phyloP scores from a whole-genome alignment of 805 yeast genomes.

The Ogataea chonburiensis region DNA sequence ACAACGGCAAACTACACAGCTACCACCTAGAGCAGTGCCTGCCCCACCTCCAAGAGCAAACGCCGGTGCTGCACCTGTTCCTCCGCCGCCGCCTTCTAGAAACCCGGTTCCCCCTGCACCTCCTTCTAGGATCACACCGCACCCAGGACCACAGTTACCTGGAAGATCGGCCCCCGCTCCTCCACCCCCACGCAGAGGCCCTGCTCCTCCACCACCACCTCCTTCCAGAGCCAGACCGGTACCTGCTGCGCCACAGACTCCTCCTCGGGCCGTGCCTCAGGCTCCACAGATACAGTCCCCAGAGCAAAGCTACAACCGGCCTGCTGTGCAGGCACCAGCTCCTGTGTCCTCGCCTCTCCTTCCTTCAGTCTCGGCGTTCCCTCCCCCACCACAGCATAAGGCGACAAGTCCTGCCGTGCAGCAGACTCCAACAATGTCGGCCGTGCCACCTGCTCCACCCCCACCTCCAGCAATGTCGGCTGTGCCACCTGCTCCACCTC shows the following conservation, averaged over 20 bases:
- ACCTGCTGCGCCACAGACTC: conserved; percentile 15
- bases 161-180: conserved; percentile 35
- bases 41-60: conserved; percentile 26
- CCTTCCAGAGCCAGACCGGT: conserved; percentile 34
- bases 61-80: conserved; percentile 27
- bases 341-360: conserved; percentile 18
- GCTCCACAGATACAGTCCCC: conserved; percentile 11
- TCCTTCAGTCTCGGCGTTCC: conserved; percentile 4
- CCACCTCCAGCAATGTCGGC: conserved; percentile 1
- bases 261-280: conserved; percentile 7
- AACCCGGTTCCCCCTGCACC: conserved; percentile 38
- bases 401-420: conserved; percentile 20
- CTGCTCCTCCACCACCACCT: conserved; percentile 48
- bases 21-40: conserved; percentile 17
- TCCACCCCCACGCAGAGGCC: conserved; percentile 34
- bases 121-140: conserved; percentile 24
- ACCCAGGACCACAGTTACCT: conserved; percentile 25
- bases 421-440: conserved; percentile 27
- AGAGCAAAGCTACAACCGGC: too few species aligned
- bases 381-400: background rate
- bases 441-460: background rate
- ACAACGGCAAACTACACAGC: conserved; percentile 9
- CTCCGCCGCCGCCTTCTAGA: conserved; percentile 27
- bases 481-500: conserved; percentile 33
- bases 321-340: conserved; percentile 27